These are phyloP conservation scores for Geotrichum candidum DNA, from an alignment of 1,139 yeast genomes.

Conservation along the genomic window DNA sequence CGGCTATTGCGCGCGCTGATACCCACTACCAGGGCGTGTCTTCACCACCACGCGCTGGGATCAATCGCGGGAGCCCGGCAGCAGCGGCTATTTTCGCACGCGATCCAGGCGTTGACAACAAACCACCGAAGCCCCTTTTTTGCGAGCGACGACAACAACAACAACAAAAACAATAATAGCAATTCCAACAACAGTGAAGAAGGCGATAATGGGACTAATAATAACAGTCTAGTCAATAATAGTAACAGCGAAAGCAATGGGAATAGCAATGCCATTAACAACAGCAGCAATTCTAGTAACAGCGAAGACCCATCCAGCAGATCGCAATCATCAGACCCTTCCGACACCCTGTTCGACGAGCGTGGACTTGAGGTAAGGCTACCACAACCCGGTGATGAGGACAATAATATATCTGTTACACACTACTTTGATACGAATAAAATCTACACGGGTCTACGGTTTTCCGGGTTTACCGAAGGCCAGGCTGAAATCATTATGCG, in stretches of 20 bases:
- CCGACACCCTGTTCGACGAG: background rate
- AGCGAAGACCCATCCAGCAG: background rate
- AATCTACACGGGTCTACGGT: slow-evolving; percentile 33
- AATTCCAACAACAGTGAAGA: background rate
- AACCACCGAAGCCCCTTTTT: background rate
- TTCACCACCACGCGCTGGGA: background rate
- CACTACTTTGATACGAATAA: slow-evolving; percentile 39
- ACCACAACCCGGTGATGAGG: slow-evolving; percentile 6
- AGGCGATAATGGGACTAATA: background rate
- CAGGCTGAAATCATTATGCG: slow-evolving; percentile 39
- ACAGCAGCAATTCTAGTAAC: background rate
- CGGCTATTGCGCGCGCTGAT: background rate
- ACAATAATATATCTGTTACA: background rate
- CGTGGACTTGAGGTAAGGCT: slow-evolving; percentile 6
- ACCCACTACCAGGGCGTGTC: background rate
- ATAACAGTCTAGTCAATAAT: background rate
- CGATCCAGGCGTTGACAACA: background rate
- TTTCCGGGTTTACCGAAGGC: slow-evolving; percentile 38
- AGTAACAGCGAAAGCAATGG: background rate
- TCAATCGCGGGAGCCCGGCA: background rate
- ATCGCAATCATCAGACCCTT: background rate
- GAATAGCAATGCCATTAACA: background rate
- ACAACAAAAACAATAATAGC: background rate
- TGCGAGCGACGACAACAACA: background rate
- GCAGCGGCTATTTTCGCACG: background rate